A percentile compares a stretch with the other conserved stretches of the same genome.
These are phyloP conservation scores for Raphanus hybrid DNA, from an alignment of 441 rosid genomes.

Conservation along the genomic window DNA sequence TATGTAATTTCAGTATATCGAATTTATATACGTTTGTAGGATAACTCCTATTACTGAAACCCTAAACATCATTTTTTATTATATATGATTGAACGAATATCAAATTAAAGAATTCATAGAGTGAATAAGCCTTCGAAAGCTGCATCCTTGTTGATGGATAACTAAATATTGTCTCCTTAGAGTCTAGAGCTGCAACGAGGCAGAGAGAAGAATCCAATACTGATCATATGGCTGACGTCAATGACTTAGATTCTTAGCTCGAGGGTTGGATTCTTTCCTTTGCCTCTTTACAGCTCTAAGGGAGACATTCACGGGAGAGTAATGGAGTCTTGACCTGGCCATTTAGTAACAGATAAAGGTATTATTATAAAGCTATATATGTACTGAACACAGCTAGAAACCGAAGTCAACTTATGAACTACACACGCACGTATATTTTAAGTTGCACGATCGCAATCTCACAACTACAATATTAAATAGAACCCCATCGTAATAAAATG, in stretches of 20 bases:
- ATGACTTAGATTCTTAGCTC: not conserved
- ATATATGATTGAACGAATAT: not conserved
- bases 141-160: not conserved
- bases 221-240: not conserved
- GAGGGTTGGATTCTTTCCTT: not conserved
- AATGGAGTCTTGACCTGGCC: not conserved
- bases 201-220: not conserved
- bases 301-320: not conserved
- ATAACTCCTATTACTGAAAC: not conserved
- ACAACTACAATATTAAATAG: not conserved
- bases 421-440: slow-evolving; percentile 7
- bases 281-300: slow-evolving; percentile 2
- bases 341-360: not conserved
- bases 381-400: not conserved
- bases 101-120: not conserved
- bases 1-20: not conserved
- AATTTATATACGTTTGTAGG: not conserved
- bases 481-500: not conserved
- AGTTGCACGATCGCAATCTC: slow-evolving; percentile 1
- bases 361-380: not conserved
- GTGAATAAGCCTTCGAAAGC: not conserved
- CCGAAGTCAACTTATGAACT: not conserved
- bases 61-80: not conserved
- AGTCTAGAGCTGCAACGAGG: not conserved
- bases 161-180: not conserved